phyloP scores from a whole-genome alignment of 2,329 filamentous ascomycete species.

The Fusarium ramigenum region DNA sequence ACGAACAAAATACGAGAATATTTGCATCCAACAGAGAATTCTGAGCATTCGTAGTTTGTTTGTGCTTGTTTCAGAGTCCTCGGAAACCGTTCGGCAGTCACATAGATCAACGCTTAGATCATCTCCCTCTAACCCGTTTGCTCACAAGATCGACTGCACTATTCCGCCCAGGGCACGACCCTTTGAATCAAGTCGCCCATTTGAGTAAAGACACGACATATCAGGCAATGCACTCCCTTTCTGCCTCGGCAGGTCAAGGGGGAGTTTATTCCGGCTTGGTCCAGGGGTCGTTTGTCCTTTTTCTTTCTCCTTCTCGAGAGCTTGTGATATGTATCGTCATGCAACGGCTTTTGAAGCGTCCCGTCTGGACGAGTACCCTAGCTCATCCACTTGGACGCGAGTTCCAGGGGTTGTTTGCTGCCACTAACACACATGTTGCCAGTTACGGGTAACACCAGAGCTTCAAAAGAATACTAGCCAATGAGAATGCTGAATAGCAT shows the following conservation, averaged over 20 bases:
- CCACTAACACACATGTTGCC: background rate
- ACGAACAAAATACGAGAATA: background rate
- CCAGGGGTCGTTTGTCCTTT: background rate
- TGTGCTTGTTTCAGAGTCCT: conserved; percentile 6
- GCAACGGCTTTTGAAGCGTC: background rate
- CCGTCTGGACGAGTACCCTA: background rate
- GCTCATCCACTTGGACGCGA: conserved; percentile 5
- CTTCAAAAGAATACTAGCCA: conserved; percentile 23
- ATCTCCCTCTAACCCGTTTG: conserved; percentile 8
- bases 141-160: conserved; percentile 28
- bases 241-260: conserved; percentile 17
- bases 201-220: conserved; percentile 17
- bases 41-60: background rate
- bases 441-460: background rate
- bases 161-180: conserved; percentile 26
- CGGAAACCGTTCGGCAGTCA: conserved; percentile 15
- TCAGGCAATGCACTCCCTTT: conserved; percentile 20
- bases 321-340: background rate
- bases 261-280: background rate
- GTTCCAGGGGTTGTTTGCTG: background rate
- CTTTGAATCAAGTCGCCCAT: conserved; percentile 25
- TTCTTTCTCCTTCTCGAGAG: background rate
- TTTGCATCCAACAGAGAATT: background rate
- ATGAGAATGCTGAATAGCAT: conserved; percentile 5
- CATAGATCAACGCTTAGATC: conserved; percentile 26